phyloP scores from a whole-genome alignment of 2,329 filamentous ascomycete genomes.

The Mycogone perniciosa region DNA sequence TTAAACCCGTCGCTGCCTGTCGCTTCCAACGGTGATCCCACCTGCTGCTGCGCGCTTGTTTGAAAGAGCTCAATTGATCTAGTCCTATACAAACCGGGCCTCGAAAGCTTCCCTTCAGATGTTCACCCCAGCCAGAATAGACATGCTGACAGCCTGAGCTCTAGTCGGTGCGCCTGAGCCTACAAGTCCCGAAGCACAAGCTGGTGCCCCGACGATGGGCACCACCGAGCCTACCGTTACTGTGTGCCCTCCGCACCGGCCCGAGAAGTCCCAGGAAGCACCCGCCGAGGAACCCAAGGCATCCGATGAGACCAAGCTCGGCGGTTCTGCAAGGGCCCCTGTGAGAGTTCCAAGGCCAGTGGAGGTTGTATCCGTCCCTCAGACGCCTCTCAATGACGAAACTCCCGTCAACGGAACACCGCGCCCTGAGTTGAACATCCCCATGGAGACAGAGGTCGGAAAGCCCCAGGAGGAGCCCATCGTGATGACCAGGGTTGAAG shows the following conservation, averaged over 20 bases:
- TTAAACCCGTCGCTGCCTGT: slow-evolving; percentile 12
- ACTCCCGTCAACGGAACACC: slow-evolving; percentile 32
- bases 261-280: background rate
- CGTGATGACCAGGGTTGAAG: slow-evolving; percentile 20
- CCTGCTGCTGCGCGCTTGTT: background rate
- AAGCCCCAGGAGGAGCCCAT: slow-evolving; percentile 22
- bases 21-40: background rate
- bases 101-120: background rate
- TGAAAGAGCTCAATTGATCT: slow-evolving; percentile 1
- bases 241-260: slow-evolving; percentile 13
- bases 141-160: slow-evolving; percentile 6
- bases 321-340: slow-evolving; percentile 1
- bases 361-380: slow-evolving; percentile 29
- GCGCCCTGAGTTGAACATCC: slow-evolving; percentile 28
- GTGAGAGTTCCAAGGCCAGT: slow-evolving; percentile 26
- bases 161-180: slow-evolving; percentile 26
- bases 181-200: slow-evolving; percentile 23
- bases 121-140: background rate
- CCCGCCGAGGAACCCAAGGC: slow-evolving; percentile 5
- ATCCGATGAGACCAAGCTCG: slow-evolving; percentile 1
- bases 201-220: slow-evolving; percentile 22
- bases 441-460: slow-evolving; percentile 22
- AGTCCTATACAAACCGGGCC: background rate
- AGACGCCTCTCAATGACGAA: slow-evolving; percentile 30
- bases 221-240: slow-evolving; percentile 14